Base-by-base conservation (phyloP, 1,139 yeast genomes). In the Kodamaea suecica region DNA sequence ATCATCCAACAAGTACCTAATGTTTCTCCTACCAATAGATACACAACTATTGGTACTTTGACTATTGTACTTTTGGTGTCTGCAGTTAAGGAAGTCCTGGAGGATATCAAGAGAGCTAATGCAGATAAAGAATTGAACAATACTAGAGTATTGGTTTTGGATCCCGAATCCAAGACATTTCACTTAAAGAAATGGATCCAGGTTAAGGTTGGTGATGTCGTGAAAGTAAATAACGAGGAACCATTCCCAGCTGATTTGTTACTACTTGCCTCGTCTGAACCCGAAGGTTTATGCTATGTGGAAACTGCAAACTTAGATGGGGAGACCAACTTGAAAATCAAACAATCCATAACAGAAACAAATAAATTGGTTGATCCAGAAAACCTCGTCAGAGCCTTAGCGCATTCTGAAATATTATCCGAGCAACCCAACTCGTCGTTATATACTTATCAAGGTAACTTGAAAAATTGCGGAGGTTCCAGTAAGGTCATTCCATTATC, bases 271-370 rank as follows among this genome's bases (percentile, higher is more conserved):
- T 87, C 97, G 1, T 90, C 97, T 0, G 99, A 94, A 57, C 98
- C 99, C 0, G 97, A 92, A 61, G 99, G 98, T 4, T 69, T 94
- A 42, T 94, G 98, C 56, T 94, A 94, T 52, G 87, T 92, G 39
- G 99, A 94, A 61, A 94, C 99, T 1, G 95, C 98, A 1, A 94
- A 94, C 52, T 69, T 94, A 45, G 99, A 94, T 58, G 99, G 99
- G 40, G 99, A 94, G 58, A 94, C 99, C 0, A 94, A 94, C 54
- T 71, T 94, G 50, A 94, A 94, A 55, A 92, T 94, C 52, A 94
- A 94, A 53, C 97, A 94, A 56, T 80, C 96, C 1, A 73, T 74
- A 38, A 66, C 76, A 1, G 96, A 88, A 52, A 92, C 98, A 0
- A 73, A 88, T 1, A 70, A 74, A 44, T 59, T 85, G 41, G 84